Evolutionary conservation across 2,329 filamentous ascomycete genomes (phyloP).

Genomic region (Alternaria ethzedia): DNA sequence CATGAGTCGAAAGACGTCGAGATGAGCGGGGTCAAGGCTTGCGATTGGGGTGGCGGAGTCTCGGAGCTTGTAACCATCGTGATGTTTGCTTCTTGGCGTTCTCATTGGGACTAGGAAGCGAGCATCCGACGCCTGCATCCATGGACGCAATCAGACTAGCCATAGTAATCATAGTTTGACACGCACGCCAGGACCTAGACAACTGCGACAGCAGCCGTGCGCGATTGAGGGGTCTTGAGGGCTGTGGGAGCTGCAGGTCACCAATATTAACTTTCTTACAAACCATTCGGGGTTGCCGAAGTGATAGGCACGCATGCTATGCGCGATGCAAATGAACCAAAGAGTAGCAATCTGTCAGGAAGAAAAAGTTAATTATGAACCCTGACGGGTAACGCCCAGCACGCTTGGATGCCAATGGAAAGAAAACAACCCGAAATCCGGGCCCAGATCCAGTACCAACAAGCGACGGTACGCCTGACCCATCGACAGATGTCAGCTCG

Average conservation of each 20-base stretch:
- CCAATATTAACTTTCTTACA: not conserved
- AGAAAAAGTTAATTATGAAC: not conserved
- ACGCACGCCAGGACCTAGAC: not conserved
- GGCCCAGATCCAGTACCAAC: not conserved
- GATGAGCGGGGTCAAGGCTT: not conserved
- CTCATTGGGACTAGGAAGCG: slow-evolving; percentile 1
- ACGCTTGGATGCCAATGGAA: not conserved
- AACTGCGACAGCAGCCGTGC: not conserved
- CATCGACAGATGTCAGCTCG: not conserved
- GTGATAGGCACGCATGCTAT: not conserved
- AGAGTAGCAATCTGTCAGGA: not conserved
- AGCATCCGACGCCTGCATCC: slow-evolving; percentile 5
- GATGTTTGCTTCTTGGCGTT: not conserved
- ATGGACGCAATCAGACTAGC: not conserved
- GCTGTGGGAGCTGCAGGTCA: not conserved
- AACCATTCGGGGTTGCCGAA: not conserved
- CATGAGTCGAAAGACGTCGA: slow-evolving; percentile 2
- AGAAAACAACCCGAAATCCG: not conserved
- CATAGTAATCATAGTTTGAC: not conserved
- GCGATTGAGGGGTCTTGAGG: not conserved
- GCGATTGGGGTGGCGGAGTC: slow-evolving; percentile 12
- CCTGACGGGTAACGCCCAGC: not conserved
- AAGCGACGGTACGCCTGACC: not conserved
- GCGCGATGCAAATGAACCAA: not conserved
- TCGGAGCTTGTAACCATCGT: slow-evolving; percentile 1